Conservation (phyloP, 345 rosid genomes). For the Dipteronia sinensis region DNA sequence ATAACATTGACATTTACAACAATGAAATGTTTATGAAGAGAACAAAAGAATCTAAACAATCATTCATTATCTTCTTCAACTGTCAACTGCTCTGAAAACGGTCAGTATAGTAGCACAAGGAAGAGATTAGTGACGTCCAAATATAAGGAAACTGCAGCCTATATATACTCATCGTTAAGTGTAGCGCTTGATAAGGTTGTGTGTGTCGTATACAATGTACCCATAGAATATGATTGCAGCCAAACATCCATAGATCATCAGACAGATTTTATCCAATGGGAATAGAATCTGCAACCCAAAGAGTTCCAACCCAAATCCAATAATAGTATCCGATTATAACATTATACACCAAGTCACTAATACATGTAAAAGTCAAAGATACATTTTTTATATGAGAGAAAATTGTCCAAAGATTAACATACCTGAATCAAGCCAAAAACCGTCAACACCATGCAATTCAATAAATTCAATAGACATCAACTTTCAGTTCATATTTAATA, state of each 20-base stretch:
- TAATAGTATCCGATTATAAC: neutral
- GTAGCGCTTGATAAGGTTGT: too few species aligned
- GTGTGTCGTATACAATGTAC: too few species aligned
- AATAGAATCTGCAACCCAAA: constrained; percentile 59
- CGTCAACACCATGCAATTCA: too few species aligned
- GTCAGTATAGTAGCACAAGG: constrained; percentile 65
- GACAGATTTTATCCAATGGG: constrained; percentile 77
- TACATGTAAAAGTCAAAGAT: too few species aligned
- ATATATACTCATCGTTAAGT: too few species aligned
- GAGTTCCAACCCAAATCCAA: neutral
- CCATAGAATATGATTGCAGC: constrained; percentile 90
- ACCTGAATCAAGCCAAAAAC: too few species aligned
- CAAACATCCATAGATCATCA: constrained; percentile 76
- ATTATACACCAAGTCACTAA: too few species aligned
- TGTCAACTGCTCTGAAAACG: constrained; percentile 74
- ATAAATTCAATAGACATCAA: too few species aligned
- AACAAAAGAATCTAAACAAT: neutral
- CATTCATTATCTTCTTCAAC: constrained; percentile 15
- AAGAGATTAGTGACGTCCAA: constrained; percentile 78
- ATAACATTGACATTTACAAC: neutral
- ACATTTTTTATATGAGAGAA: too few species aligned
- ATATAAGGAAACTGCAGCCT: constrained; percentile 72
- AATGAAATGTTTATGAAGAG: neutral
- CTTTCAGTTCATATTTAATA: too few species aligned
- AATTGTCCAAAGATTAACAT: too few species aligned